phyloP scores from a whole-genome alignment of 2,329 filamentous ascomycete species.

The Fusarium redolens region DNA sequence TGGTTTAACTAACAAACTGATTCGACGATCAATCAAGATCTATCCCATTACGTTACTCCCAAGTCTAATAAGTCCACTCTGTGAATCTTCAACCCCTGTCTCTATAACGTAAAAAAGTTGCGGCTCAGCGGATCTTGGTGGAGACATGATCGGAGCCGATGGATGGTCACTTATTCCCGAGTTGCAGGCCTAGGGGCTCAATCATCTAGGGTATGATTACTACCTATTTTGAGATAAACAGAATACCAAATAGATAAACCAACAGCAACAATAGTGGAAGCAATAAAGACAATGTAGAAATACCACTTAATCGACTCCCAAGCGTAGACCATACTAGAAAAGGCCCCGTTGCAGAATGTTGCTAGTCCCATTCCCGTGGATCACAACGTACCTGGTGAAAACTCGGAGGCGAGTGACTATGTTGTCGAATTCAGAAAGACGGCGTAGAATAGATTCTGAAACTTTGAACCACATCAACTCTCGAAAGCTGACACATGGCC shows the following conservation, averaged over 20 bases:
- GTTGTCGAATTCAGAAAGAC: accelerated
- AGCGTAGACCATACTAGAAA: accelerated
- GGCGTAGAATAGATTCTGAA: accelerated
- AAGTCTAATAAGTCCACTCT: slow-evolving; percentile 1
- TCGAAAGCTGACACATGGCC: accelerated
- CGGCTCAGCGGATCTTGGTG: slow-evolving; percentile 19
- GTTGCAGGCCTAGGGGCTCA: neutral
- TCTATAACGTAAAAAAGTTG: slow-evolving; percentile 26
- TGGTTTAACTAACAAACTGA: neutral
- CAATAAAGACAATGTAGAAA: accelerated
- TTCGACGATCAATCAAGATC: neutral
- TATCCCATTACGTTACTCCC: slow-evolving; percentile 15
- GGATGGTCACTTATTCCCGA: neutral
- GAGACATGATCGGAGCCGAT: neutral
- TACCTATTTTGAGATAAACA: neutral
- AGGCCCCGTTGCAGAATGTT: accelerated
- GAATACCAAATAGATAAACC: accelerated
- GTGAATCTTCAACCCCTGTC: neutral
- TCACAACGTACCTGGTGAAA: neutral
- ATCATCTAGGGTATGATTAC: neutral
- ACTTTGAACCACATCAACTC: no score
- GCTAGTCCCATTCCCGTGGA: accelerated
- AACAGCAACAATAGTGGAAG: no score
- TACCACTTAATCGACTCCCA: accelerated
- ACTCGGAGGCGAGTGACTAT: no score